These are phyloP conservation scores for Xanthoconium purpureum DNA, from an alignment of 768 basidiomycete species.

Conservation along the genomic window DNA sequence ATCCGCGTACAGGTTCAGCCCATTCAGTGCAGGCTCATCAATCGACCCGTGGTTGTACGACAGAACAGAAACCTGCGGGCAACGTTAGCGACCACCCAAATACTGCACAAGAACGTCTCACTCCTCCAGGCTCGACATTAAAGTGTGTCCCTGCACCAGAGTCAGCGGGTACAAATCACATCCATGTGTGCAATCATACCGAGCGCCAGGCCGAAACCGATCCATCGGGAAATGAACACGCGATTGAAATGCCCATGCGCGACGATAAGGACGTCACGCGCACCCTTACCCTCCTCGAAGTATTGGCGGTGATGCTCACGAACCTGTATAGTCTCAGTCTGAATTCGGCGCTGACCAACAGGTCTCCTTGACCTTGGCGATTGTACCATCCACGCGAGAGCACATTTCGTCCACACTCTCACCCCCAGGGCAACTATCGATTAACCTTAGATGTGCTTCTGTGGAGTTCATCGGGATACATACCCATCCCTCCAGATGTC, in stretches of 20 bases:
- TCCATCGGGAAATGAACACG: conserved; percentile 80
- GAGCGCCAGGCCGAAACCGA: conserved; percentile 57
- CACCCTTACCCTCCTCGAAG: conserved; percentile 60
- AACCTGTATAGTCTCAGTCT: conserved; percentile 42
- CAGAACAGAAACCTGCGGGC: conserved; percentile 64
- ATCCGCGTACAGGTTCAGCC: conserved; percentile 63
- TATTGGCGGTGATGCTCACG: conserved; percentile 70
- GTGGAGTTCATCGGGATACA: conserved; percentile 13
- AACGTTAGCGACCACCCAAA: conserved; percentile 5
- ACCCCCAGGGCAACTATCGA: conserved; percentile 75
- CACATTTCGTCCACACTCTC: conserved; percentile 82
- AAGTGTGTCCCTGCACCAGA: conserved; percentile 61
- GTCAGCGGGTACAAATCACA: conserved; percentile 6
- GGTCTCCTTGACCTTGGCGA: conserved; percentile 53
- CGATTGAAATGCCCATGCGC: conserved; percentile 86
- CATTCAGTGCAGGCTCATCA: conserved; percentile 73
- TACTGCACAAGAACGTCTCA: conserved; percentile 34
- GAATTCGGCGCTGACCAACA: neutral
- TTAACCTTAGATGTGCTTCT: conserved; percentile 1
- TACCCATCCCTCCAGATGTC: conserved; percentile 85
- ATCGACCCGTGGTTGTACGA: conserved; percentile 82
- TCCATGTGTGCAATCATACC: conserved; percentile 37
- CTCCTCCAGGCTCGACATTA: conserved; percentile 81
- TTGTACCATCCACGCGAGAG: conserved; percentile 70
- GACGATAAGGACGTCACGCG: conserved; percentile 82